Conservation (phyloP, 768 basidiomycete genomes). For the Tephrocybe sp. region DNA sequence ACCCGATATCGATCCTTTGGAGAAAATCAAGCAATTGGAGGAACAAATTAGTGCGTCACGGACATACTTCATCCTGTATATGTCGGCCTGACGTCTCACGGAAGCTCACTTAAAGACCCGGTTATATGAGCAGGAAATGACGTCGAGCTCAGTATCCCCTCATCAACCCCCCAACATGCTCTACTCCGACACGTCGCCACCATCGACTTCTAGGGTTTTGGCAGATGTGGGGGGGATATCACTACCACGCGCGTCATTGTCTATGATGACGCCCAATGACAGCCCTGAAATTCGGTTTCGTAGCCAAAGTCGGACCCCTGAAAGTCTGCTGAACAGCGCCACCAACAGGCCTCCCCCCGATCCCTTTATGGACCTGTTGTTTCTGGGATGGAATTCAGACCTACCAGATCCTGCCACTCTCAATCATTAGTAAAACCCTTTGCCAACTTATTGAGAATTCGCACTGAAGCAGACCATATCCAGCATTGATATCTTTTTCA, state of each 20-base stretch:
- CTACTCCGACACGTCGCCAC: constrained; percentile 15
- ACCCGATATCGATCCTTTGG: constrained; percentile 74
- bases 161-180: constrained; percentile 22
- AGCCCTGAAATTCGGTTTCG: constrained; percentile 38
- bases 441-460: constrained; percentile 5
- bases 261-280: constrained; percentile 36
- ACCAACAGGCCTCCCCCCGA: constrained; percentile 38
- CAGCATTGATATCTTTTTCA: constrained; percentile 87
- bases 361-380: constrained; percentile 62
- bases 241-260: constrained; percentile 43
- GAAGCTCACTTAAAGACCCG: constrained; percentile 63
- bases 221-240: constrained; percentile 36
- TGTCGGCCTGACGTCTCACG: constrained; percentile 10
- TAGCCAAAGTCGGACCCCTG: constrained; percentile 50
- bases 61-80: neutral
- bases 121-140: constrained; percentile 50
- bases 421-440: constrained; percentile 66
- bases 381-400: constrained; percentile 83
- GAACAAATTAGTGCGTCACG: constrained; percentile 62
- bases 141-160: constrained; percentile 38
- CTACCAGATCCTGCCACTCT: constrained; percentile 72
- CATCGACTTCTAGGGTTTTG: constrained; percentile 19
- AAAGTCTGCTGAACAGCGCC: constrained; percentile 30
- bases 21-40: constrained; percentile 75
- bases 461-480: constrained; percentile 10